Base-by-base conservation (phyloP, 108 stramenopile genomes). In the Nitzschia inconspicua region DNA sequence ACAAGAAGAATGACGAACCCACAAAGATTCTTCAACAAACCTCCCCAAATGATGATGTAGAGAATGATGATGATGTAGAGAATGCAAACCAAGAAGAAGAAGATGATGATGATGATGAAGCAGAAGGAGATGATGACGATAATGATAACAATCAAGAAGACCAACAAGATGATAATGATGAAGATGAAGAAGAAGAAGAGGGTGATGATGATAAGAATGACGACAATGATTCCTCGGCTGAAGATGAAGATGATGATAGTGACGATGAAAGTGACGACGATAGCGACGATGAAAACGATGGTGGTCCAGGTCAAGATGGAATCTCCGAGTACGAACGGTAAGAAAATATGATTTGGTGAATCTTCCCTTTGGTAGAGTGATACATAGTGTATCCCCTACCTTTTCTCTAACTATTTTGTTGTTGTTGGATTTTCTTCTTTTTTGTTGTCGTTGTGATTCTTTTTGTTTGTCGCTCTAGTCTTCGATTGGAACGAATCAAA, bases 241-340 rank as follows among this genome's bases (percentile, higher is more conserved):
- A 48, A 18, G 47, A 48, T 3, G 47, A 24, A 26, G 14, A 6
- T 23, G 47, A 48, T 23, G 23, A 48, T 24, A 4, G 24, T 6
- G 3, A 47, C 18, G 46, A 48, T 22, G 52, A 60, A 18, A 16
- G 14, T 50, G 57, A 67, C 44, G 24, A 0, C 19, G 39, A 57
- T 10, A 28, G 8, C 60, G 11, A 25, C 28, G 55, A n/a, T 8
- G 58, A 60, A 19, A 2, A 0, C 0, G 42, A 65, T 4, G 41
- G 44, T 28, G 24, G 19, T 37, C 58, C 37, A 57, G 36, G 42
- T 30, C 63, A 39, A 10, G 48, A 73, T 26, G 70, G 56, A 44
- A 46, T 84, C 11, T 89, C 88, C 23, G 68, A 68, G 16, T 89
- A 89, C 47, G 88, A 89, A 64, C 71, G 58, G 54, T 66, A 57